Conservation (phyloP, 768 basidiomycete species). For the Panellus pusillus region DNA sequence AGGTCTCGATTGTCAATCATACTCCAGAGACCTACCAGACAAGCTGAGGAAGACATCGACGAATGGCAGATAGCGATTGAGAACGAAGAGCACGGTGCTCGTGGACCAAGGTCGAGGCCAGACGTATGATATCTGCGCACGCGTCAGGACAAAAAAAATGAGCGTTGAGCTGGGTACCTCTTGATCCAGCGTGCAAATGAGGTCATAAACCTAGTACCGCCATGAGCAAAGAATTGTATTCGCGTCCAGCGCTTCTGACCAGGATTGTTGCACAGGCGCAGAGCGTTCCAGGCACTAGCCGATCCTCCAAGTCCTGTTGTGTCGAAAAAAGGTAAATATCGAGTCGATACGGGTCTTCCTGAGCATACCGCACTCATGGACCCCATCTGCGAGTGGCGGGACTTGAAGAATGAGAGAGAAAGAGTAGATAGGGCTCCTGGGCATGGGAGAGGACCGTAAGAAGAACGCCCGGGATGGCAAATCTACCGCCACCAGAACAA, state of each 20-base stretch:
- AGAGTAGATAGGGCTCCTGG: background rate
- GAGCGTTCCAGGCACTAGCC: constrained; percentile 18
- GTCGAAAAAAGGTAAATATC: background rate
- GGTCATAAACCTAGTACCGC: constrained; percentile 26
- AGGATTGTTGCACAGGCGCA: constrained; percentile 18
- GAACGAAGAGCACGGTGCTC: constrained; percentile 26
- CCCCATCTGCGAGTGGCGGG: constrained; percentile 2
- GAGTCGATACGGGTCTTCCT: background rate
- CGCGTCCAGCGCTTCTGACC: background rate
- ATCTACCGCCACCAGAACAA: background rate
- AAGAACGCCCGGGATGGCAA: background rate
- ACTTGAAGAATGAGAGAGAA: background rate
- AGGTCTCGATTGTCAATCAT: background rate
- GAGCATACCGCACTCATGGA: constrained; percentile 11
- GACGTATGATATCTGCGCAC: constrained; percentile 24
- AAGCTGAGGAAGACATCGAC: constrained; percentile 28
- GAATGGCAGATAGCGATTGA: constrained; percentile 35
- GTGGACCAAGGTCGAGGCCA: constrained; percentile 26
- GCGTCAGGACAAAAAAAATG: background rate
- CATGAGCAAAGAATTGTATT: background rate
- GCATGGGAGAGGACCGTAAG: constrained; percentile 2
- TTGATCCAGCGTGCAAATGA: constrained; percentile 27
- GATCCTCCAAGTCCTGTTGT: constrained; percentile 10
- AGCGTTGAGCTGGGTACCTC: constrained; percentile 20
- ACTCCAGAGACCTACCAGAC: constrained; percentile 12